phyloP scores from a whole-genome alignment of 768 basidiomycete species.

The Lyophyllum shimeji region DNA sequence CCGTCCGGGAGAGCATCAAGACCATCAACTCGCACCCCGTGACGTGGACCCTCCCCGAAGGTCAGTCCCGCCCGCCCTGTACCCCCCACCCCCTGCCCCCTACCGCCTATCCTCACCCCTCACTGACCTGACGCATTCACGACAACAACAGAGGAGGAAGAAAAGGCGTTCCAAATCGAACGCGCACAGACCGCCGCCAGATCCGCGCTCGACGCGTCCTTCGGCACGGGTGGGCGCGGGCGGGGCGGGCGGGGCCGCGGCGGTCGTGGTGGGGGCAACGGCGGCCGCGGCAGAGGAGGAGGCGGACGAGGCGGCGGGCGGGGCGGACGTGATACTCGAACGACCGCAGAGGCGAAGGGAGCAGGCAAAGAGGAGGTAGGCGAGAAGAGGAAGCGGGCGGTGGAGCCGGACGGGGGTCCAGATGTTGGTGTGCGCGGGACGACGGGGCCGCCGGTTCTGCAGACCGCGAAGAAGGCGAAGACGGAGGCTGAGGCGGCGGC shows the following conservation, averaged over 20 bases:
- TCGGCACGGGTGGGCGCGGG: constrained; percentile 19
- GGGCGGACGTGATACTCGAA: constrained; percentile 35
- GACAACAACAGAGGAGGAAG: constrained; percentile 56
- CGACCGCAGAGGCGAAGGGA: constrained; percentile 33
- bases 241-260: constrained; percentile 34
- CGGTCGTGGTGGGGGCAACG: constrained; percentile 43
- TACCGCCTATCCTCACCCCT: too few relatives aligned
- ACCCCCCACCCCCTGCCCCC: not conserved
- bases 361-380: constrained; percentile 49
- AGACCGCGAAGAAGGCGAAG: constrained; percentile 45
- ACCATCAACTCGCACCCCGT: constrained; percentile 65
- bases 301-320: constrained; percentile 43
- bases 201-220: constrained; percentile 34
- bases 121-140: not conserved
- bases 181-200: constrained; percentile 71
- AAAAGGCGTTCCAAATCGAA: constrained; percentile 71
- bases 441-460: constrained; percentile 52
- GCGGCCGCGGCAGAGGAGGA: constrained; percentile 34
- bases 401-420: constrained; percentile 78
- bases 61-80: too few relatives aligned
- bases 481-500: constrained; percentile 30
- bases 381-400: constrained; percentile 74
- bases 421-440: constrained; percentile 65
- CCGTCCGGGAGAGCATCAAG: constrained; percentile 63
- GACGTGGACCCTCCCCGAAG: constrained; percentile 62